These are phyloP conservation scores for Bretschneidera sinensis DNA, from an alignment of 345 rosid genomes.

Conservation along the genomic window DNA sequence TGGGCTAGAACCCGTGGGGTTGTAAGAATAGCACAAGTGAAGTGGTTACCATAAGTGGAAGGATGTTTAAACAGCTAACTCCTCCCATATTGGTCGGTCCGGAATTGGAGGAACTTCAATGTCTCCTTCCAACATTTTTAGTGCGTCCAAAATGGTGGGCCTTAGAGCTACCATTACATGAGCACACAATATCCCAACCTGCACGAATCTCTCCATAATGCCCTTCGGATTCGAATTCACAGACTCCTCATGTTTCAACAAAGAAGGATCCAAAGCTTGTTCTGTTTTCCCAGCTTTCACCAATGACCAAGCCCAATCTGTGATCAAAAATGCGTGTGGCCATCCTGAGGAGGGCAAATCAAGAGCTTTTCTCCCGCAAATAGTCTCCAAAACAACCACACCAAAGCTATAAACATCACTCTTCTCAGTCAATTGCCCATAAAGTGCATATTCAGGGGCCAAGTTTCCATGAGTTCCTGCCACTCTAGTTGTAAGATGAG, in stretches of 20 bases:
- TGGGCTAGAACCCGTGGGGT: too few species aligned
- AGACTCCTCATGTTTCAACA: slow-evolving; percentile 37
- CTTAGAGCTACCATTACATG: slow-evolving; percentile 92
- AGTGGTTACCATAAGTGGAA: too few species aligned
- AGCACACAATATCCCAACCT: slow-evolving; percentile 80
- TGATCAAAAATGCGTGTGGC: slow-evolving; percentile 57
- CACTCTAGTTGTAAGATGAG: slow-evolving; percentile 94
- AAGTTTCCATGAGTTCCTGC: slow-evolving; percentile 95
- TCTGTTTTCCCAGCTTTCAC: slow-evolving; percentile 64
- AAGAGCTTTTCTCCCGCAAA: slow-evolving; percentile 87
- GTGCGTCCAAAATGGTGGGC: slow-evolving; percentile 75
- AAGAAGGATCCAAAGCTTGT: slow-evolving; percentile 49
- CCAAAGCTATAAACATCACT: slow-evolving; percentile 97
- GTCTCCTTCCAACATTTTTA: slow-evolving; percentile 92
- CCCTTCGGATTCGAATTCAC: slow-evolving; percentile 53
- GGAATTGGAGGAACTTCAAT: slow-evolving; percentile 75
- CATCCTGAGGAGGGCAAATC: slow-evolving; percentile 61
- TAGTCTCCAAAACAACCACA: slow-evolving; percentile 76
- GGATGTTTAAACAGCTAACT: too few species aligned
- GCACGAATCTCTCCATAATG: slow-evolving; percentile 80
- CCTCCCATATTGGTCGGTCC: slow-evolving; percentile 64
- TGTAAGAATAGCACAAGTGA: too few species aligned
- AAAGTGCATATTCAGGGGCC: slow-evolving; percentile 91
- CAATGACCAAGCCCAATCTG: slow-evolving; percentile 93
- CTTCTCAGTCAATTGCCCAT: slow-evolving; percentile 84